Conservation (phyloP, 768 basidiomycete genomes). For the Butyriboletus loyo region DNA sequence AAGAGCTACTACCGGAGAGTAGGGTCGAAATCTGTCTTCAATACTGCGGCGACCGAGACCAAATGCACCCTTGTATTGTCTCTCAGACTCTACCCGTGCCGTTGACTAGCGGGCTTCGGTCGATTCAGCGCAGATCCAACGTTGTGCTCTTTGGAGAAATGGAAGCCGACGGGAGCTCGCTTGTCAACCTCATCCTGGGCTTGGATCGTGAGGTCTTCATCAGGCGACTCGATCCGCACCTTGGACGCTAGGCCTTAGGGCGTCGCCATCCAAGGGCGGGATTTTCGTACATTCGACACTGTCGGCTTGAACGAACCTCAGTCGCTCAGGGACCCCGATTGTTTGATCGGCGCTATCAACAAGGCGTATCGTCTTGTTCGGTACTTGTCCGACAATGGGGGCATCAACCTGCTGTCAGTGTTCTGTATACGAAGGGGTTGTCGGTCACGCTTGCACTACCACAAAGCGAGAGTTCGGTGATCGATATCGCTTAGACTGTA, state of each 20-base stretch:
- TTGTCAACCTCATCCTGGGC: slow-evolving; percentile 40
- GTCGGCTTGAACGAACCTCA: slow-evolving; percentile 32
- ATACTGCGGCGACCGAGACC: not conserved
- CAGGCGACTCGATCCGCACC: slow-evolving; percentile 33
- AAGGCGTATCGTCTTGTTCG: slow-evolving; percentile 35
- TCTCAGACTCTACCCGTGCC: not conserved
- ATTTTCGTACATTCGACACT: slow-evolving; percentile 35
- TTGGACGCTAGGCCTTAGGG: slow-evolving; percentile 30
- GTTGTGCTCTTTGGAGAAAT: slow-evolving; percentile 31
- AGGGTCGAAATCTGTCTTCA: slow-evolving; percentile 8
- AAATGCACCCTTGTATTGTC: not conserved
- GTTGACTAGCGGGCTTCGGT: slow-evolving; percentile 9
- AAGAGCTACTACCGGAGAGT: not conserved
- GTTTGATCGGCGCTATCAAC: slow-evolving; percentile 29
- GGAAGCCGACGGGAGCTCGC: slow-evolving; percentile 39
- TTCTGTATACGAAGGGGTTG: slow-evolving; percentile 35
- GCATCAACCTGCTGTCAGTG: slow-evolving; percentile 40
- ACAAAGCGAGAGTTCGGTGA: slow-evolving; percentile 29
- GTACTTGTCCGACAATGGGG: slow-evolving; percentile 29
- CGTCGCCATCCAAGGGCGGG: slow-evolving; percentile 12
- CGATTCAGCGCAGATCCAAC: slow-evolving; percentile 16
- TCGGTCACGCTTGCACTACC: slow-evolving; percentile 35
- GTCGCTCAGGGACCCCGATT: slow-evolving; percentile 21
- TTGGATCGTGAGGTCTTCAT: slow-evolving; percentile 23
- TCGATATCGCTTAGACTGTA: slow-evolving; percentile 22